Percentiles rank a stretch among this genome's conserved stretches.
phyloP scores from a whole-genome alignment of 208 protist species.

The Entamoeba moshkovskii region DNA sequence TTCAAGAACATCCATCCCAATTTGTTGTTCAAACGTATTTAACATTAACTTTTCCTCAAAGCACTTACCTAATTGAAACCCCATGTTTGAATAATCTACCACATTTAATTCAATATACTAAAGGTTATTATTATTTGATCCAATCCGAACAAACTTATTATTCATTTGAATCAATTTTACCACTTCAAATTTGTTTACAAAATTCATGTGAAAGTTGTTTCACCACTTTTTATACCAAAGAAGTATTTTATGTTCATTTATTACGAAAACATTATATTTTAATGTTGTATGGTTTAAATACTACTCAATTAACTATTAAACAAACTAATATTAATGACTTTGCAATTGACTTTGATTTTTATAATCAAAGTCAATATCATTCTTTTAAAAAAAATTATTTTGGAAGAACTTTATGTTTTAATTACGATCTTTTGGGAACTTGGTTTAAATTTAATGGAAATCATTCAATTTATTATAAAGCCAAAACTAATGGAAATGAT shows the following conservation, averaged over 20 bases:
- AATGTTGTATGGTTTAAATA: background rate
- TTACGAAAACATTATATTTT: background rate
- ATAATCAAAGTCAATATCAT: background rate
- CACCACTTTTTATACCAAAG: background rate
- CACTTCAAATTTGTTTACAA: background rate
- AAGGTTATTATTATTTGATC: background rate
- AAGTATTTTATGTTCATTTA: background rate
- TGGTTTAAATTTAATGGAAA: background rate
- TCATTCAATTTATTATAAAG: background rate
- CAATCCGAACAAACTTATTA: background rate
- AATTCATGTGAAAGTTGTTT: background rate
- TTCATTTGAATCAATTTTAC: background rate
- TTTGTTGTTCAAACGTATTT: background rate
- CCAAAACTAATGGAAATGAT: background rate
- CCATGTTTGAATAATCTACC: background rate
- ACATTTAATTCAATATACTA: background rate
- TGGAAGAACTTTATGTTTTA: background rate
- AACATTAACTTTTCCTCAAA: background rate
- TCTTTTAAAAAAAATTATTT: background rate
- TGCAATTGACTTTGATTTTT: background rate
- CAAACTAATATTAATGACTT: background rate
- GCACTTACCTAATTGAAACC: background rate
- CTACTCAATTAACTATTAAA: background rate
- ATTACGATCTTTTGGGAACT: background rate
- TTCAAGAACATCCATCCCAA: background rate